Evolutionary conservation across 495 filamentous ascomycete species (phyloP), one percentile per base, ranked within the genome.

Genomic region (Tuber borchii): DNA sequence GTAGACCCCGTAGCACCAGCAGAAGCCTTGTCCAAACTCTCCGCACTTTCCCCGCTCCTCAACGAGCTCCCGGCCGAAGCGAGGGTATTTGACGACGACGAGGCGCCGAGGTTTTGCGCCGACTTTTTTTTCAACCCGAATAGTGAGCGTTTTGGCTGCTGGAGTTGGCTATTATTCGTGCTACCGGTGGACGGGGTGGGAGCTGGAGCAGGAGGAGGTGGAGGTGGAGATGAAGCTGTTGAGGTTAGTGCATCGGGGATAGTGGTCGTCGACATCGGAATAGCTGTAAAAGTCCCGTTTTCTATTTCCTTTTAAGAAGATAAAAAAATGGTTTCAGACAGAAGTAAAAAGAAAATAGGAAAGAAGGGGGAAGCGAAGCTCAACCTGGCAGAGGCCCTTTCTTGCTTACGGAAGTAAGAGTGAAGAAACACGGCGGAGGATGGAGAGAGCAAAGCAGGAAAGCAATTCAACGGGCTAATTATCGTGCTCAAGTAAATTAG

Each of bases 71-170:
- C 73, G 19, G 51, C 69, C 5, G 81, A 82, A 73, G 51, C 73
- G 42, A 82, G 77, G 22, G 73, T 79, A 51, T 48, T 71, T 16
- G 45, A 71, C 65, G 81, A 77, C 8, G 81, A 75, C 43, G 80
- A 72, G 31, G n/a, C 71, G 17, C 75, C 75, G 17, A 82, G 74
- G 56, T 72, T 82, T 37, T 46, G 68, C 34, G 77, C 48, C 20
- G 81, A 82, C 73, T 78, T 82, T 75, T 82, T 82, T 74, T 82
- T 82, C 34, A 77, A 75, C n/a, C 80, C 75, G 61, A 82, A 82
- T 9, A 82, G 68, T 22, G 12, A 22, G 34, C 80, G 77, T 73
- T 80, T 82, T 37, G 77, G 26, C 56, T 31, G 56, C n/a, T 26
- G 56, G 0, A 16, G n/a, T 31, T 65, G 56, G 1, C 56, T 65